Percentiles rank a stretch among this genome's conserved stretches.
These are phyloP conservation scores for Corylus americana DNA, from an alignment of 306 rosid genomes.

Conservation along the genomic window DNA sequence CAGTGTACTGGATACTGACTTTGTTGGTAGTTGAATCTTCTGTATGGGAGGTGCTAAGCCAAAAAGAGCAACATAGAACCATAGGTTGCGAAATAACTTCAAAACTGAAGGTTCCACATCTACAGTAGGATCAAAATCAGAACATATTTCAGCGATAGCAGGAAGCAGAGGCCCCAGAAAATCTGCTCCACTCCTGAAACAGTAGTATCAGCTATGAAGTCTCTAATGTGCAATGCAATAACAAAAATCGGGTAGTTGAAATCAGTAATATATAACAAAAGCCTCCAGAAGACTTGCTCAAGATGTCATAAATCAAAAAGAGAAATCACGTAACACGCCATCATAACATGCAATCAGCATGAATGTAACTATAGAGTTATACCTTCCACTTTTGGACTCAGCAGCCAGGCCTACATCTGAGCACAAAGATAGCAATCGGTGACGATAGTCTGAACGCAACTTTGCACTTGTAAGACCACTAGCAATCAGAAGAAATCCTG, in stretches of 20 bases:
- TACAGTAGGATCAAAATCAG: constrained; percentile 85
- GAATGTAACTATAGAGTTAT: constrained; percentile 22
- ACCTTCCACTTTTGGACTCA: constrained; percentile 99
- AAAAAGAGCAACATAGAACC: constrained; percentile 98
- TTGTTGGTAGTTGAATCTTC: constrained; percentile 57
- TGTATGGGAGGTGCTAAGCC: constrained; percentile 96
- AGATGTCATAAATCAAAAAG: constrained; percentile 15
- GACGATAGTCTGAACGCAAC: constrained; percentile 87
- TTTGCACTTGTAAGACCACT: constrained; percentile 66
- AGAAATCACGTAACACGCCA: constrained; percentile 7
- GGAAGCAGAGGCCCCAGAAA: constrained; percentile 96
- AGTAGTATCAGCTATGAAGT: constrained; percentile 44
- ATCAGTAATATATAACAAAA: constrained; percentile 23
- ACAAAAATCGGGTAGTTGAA: constrained; percentile 17
- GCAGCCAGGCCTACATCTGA: constrained; percentile 99
- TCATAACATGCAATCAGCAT: constrained; percentile 24
- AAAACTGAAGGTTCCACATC: constrained; percentile 93
- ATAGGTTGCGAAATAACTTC: constrained; percentile 91
- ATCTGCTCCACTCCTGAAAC: constrained; percentile 96
- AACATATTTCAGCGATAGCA: constrained; percentile 94
- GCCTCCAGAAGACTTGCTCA: constrained; percentile 18
- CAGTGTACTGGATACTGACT: constrained; percentile 71
- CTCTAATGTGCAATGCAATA: constrained; percentile 32
- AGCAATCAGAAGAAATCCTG: constrained; percentile 89
- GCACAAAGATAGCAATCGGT: constrained; percentile 86